Base-by-base conservation (phyloP, 768 basidiomycete genomes). In the Mycena amicta region DNA sequence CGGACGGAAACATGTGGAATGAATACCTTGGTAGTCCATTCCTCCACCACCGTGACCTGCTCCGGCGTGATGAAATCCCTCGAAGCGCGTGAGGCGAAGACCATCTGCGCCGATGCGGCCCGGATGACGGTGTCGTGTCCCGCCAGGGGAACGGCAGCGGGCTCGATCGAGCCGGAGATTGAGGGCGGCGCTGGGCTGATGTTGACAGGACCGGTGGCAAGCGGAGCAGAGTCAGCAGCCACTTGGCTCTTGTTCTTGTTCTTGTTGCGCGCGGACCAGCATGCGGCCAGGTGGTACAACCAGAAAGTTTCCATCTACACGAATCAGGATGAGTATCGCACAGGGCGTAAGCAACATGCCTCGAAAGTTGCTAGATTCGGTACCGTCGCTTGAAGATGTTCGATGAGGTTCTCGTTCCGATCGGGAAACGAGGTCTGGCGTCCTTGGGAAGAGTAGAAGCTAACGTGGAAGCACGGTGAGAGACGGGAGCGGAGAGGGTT, bases 231-330 rank as follows among this genome's bases (percentile, higher is more conserved):
- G 16, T 16, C 40, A 20, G 39, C 40, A 46, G 70, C 54, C 5
- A 60, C 63, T 41, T 66, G 62, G 51, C 63, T 68, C 43, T 61
- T 59, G 51, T 64, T 68, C 43, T 61, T 59, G 11, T 61, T 52
- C 18, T 68, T 50, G 25, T 66, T 71, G 53, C 72, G 72, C 52
- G 73, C 73, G 52, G 68, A 75, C 89, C 89, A 92, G 64, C 85
- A 87, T 22, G 81, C 78, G 2, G 92, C 90, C 15, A 93, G 82
- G 71, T 93, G 92, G 66, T 86, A 84, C 49, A 93, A 72, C 74
- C 91, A 91, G 70, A 89, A 90, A 0, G 89, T 91, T 69, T 92
- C 90, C 91, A 93, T 93, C 92, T 93, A 57, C 20, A n/a, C n/a
- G n/a, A n/a, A n/a, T n/a, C n/a, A n/a, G n/a, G 45, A 28, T 27